A percentile compares a stretch with the other conserved stretches of the same genome.
phyloP scores from a whole-genome alignment of 805 yeast species.

The Saccharomycopsis fermentans region DNA sequence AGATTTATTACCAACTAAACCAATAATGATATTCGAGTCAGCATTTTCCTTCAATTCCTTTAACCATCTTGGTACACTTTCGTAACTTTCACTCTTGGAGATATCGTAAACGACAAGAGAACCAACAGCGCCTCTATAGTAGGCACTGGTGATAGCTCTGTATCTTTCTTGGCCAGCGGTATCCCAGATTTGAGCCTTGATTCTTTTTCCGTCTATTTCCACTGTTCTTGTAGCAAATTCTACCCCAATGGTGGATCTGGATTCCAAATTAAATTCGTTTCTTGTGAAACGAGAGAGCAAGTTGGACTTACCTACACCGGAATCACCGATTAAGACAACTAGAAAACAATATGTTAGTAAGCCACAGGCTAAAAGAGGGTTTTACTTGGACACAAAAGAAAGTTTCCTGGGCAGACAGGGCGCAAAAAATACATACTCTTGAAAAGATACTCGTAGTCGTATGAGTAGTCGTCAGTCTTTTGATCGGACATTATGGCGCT shows the following conservation, averaged over 20 bases:
- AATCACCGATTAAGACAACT: constrained; percentile 93
- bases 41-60: constrained; percentile 88
- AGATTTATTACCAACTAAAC: constrained; percentile 83
- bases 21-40: constrained; percentile 89
- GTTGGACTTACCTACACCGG: constrained; percentile 96
- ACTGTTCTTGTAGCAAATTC: constrained; percentile 96
- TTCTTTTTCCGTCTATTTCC: constrained; percentile 72
- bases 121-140: constrained; percentile 97
- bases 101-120: constrained; percentile 94
- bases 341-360: constrained; percentile 10
- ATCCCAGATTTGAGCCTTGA: constrained; percentile 94
- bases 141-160: constrained; percentile 95
- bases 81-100: constrained; percentile 80
- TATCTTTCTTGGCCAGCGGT: constrained; percentile 99
- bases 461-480: constrained; percentile 58
- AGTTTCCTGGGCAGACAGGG: not conserved
- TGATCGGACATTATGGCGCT: constrained; percentile 23
- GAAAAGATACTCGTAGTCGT: constrained; percentile 86
- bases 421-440: constrained; percentile 38
- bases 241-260: constrained; percentile 93
- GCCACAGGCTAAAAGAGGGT: not conserved
- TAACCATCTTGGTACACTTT: constrained; percentile 79
- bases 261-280: constrained; percentile 90
- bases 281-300: constrained; percentile 87
- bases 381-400: not conserved